Base-by-base conservation (phyloP, 2,329 filamentous ascomycete genomes). In the Ophiostoma populinum region DNA sequence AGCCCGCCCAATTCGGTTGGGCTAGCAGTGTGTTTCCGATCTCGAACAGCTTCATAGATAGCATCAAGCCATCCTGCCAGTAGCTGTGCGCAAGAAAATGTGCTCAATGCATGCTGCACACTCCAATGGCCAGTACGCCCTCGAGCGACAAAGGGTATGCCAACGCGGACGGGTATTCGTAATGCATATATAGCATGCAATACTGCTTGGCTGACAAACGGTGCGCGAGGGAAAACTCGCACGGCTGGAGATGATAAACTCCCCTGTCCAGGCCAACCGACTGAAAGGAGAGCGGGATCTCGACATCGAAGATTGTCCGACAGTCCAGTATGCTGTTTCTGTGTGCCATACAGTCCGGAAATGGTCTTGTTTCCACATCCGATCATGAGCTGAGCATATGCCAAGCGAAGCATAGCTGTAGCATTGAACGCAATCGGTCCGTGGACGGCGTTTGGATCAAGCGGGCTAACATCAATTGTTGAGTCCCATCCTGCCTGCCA, bases 401-500 rank as follows among this genome's bases (percentile, higher is more conserved):
- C 33, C 12, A 35, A 19, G 6, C 33, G 33, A 15, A 36, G 21
- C 27, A 30, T 36, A n/a, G 27, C 34, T 11, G 34, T 30, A 12
- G 34, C 34, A 22, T 36, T 36, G 16, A 30, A 30, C 11, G 17
- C 34, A 13, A 36, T 27, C 21, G 34, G 34, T 16, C 34, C 33
- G 33, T 29, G 33, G 5, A 26, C 22, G 9, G 22, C 16, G 17
- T 25, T 20, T 18, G 33, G 33, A 19, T 35, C 33, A 4, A 35
- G 33, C 5, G 33, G 29, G 29, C 29, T 26, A 5, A 27, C 19
- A 11, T 36, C 27, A 16, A 24, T 25, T 7, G 34, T 27, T 15
- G 27, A 25, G 34, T 36, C 34, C 34, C 27, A 31, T 13, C 34
- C 20, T 10, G 22, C 27, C 27, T 36, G 34, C 34, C 34, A 36